Evolutionary conservation across 495 filamentous ascomycete genomes (phyloP).

Genomic region (Symbiotaphrina buchneri): DNA sequence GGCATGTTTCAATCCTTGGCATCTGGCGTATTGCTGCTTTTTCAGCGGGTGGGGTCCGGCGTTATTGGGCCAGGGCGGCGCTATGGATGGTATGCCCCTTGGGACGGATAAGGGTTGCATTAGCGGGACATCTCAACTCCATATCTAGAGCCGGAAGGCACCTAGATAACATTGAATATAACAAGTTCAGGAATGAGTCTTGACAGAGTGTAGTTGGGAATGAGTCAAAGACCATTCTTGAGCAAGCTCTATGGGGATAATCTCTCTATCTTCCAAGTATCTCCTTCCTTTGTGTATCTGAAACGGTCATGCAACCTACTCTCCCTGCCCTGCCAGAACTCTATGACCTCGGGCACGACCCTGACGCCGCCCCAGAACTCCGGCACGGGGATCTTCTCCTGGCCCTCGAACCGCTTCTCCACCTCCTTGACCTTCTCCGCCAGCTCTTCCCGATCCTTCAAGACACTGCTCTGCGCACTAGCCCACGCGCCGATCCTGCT

Average conservation of each 20-base stretch:
- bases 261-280: neutral
- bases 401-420: conserved; percentile 45
- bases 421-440: conserved; percentile 47
- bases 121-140: too few relatives aligned
- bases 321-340: conserved; percentile 87
- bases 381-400: conserved; percentile 67
- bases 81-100: too few relatives aligned
- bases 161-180: too few relatives aligned
- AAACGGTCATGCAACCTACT: conserved; percentile 89
- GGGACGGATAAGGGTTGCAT: too few relatives aligned
- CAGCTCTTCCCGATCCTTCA: neutral
- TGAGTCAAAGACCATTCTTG: too few relatives aligned
- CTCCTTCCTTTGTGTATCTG: conserved; percentile 25
- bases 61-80: too few relatives aligned
- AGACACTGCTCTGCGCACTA: conserved; percentile 58
- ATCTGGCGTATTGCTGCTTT: too few relatives aligned
- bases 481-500: conserved; percentile 87
- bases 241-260: neutral
- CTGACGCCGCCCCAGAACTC: conserved; percentile 88
- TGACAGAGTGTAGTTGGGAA: too few relatives aligned
- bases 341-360: conserved; percentile 62
- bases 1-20: too few relatives aligned
- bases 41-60: too few relatives aligned
- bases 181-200: too few relatives aligned
- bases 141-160: too few relatives aligned